Evolutionary conservation across 805 yeast species (phyloP).

Genomic region (Metschnikowia picachoensis): DNA sequence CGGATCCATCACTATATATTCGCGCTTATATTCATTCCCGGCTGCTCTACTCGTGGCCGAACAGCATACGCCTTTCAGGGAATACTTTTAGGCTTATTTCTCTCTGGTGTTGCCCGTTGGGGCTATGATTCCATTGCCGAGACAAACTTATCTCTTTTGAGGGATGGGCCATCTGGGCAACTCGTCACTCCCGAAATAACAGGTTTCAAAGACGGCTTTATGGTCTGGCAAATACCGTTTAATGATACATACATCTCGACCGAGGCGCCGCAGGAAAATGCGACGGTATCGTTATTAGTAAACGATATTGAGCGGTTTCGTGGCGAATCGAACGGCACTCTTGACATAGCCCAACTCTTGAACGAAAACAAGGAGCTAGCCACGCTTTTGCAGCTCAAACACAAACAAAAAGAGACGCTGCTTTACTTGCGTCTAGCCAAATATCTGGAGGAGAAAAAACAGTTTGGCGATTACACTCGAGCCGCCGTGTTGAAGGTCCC

Average conservation of each 20-base stretch:
- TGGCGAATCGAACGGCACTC: slow-evolving; percentile 41
- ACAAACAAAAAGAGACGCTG: slow-evolving; percentile 21
- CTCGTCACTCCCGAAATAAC: slow-evolving; percentile 49
- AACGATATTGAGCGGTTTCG: slow-evolving; percentile 77
- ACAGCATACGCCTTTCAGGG: slow-evolving; percentile 81
- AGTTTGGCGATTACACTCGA: slow-evolving; percentile 58
- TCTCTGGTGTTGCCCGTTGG: slow-evolving; percentile 90
- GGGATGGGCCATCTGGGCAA: slow-evolving; percentile 69
- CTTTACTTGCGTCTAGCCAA: slow-evolving; percentile 58
- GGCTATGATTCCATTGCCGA: slow-evolving; percentile 88
- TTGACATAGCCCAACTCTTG: slow-evolving; percentile 32
- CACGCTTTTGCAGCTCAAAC: slow-evolving; percentile 22
- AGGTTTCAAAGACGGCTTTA: slow-evolving; percentile 31
- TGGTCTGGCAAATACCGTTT: slow-evolving; percentile 33
- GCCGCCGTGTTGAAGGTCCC: slow-evolving; percentile 64
- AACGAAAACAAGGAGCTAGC: slow-evolving; percentile 13
- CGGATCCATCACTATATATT: slow-evolving; percentile 78
- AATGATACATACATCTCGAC: slow-evolving; percentile 4
- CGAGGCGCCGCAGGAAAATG: slow-evolving; percentile 22
- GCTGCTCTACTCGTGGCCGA: slow-evolving; percentile 70
- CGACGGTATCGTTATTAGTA: slow-evolving; percentile 59
- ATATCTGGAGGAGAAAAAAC: slow-evolving; percentile 36
- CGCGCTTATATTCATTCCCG: slow-evolving; percentile 76
- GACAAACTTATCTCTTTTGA: slow-evolving; percentile 57
- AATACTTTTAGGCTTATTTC: slow-evolving; percentile 69